Base-by-base conservation (phyloP, 371 early-diverging fungal genomes). In the Mortierella sp. region DNA sequence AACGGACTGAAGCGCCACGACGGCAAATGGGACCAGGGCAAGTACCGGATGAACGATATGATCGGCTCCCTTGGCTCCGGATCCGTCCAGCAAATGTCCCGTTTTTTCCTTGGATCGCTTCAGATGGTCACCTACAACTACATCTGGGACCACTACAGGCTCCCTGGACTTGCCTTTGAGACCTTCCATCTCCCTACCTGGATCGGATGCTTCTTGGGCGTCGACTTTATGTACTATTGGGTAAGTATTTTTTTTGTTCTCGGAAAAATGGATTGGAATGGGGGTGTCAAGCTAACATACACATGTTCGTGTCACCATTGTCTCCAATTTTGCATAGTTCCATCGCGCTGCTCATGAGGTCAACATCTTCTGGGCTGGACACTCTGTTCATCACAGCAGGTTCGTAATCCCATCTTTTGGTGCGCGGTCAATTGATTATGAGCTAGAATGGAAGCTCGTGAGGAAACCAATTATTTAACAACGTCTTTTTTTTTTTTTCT, bases 271-370 rank as follows among this genome's bases (percentile, higher is more conserved):
- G 19, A 37, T n/a, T 16, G 72, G 31, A 10, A 14, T 21, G n/a
- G 21, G n/a, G 16, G 40, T 44, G 8, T 67, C n/a, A n/a, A n/a
- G 43, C 26, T 64, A 44, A 31, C 51, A 31, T 0, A 50, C 50
- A 1, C 37, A 34, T 34, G 34, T 19, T 61, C 61, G 61, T 69
- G 31, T 28, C 19, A 61, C 31, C 48, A 26, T 24, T 44, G 26
- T 28, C 21, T 26, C 48, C 26, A 37, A 28, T 24, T 34, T 13
- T 50, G 50, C n/a, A 48, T 83, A 84, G 88, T 90, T 91, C 72
- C 92, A 92, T 71, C 88, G 92, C 43, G 90, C 88, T 14, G 92
- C 91, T 3, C 92, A 92, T 74, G 92, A 92, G 78, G 80, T 92
- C 54, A 92, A 91, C 78, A 71, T 91, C 71, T 87, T 90, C 54